Evolutionary conservation across 768 basidiomycete genomes (phyloP).

Genomic region (Russula earlei): DNA sequence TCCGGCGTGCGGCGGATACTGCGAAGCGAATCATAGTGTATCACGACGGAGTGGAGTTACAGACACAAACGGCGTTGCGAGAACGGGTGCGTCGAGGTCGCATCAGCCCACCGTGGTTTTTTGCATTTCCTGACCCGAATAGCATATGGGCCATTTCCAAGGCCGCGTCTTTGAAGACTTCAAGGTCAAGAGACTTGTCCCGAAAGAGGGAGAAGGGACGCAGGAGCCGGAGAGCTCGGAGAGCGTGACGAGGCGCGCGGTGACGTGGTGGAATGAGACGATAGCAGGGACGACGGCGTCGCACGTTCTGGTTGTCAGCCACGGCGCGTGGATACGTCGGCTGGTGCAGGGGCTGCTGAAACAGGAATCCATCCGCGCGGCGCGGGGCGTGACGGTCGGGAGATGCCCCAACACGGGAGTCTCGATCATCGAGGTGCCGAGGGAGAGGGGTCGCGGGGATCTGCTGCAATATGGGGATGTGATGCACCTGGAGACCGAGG

Average conservation of each 20-base stretch:
- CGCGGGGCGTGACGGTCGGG: conserved; percentile 25
- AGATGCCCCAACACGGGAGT: conserved; percentile 47
- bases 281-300: conserved; percentile 25
- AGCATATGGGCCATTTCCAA: conserved; percentile 58
- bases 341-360: conserved; percentile 42
- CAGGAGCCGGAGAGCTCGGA: conserved; percentile 16
- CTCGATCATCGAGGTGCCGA: conserved; percentile 45
- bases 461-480: conserved; percentile 47
- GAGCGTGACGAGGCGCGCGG: conserved; percentile 31
- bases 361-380: conserved; percentile 31
- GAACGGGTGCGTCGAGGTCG: conserved; percentile 50
- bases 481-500: conserved; percentile 37
- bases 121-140: background rate
- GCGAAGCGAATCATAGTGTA: conserved; percentile 50
- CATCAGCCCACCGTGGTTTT: background rate
- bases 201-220: conserved; percentile 1
- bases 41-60: conserved; percentile 40
- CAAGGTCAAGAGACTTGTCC: background rate
- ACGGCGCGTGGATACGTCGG: conserved; percentile 53
- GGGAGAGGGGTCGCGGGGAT: conserved; percentile 29
- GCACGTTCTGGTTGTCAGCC: conserved; percentile 48
- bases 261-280: conserved; percentile 51
- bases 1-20: conserved; percentile 63
- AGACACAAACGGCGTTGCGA: conserved; percentile 40
- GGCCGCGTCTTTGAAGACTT: conserved; percentile 28